Base-by-base conservation (phyloP, 2,329 filamentous ascomycete genomes). In the Sporothrix luriei region DNA sequence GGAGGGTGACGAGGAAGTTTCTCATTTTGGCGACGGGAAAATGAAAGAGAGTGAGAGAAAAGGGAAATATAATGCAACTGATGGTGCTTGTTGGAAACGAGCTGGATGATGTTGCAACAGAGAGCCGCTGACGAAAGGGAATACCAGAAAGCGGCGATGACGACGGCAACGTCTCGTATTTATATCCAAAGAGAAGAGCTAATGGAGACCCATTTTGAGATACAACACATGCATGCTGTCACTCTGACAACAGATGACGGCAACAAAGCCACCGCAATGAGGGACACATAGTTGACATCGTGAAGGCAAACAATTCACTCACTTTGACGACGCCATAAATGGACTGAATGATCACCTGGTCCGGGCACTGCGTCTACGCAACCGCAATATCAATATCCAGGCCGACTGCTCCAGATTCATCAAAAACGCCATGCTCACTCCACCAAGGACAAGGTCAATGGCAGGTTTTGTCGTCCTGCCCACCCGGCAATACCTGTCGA, bases 1-100 rank as follows among this genome's bases (percentile, higher is more conserved):
- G 55, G 14, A 68, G 55, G 46, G 67, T 62, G 46, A 68, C 26
- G 9, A 68, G 46, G 7, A 68, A 14, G 55, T 43, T 68, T 52
- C 55, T 68, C 67, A 68, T 68, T 5, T 11, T 68, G 57, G 57
- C 57, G 38, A 40, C 26, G 26, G 54, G 33, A 51, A 21, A 26
- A 2, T 1, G n/a, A 52, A 6, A 33, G 29, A 33, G 33, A 38
- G 16, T 19, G 2, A 38, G 13, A 33, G 29, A 55, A n/a, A 55
- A 55, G 19, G 5, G 4, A 9, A 26, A 19, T 14, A 33, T 1
- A 13, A 4, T 11, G 1, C 14, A 19, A 24, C 13, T 54, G 51
- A 54, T 26, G 52, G 10, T 40, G 2, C 14, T 11, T 40, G 21
- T 19, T 29, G 51, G 16, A 24, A 54, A 40, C 19, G 29, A 59